These are phyloP conservation scores for Cercospora sojina DNA, from an alignment of 2,329 filamentous ascomycete genomes.

Conservation along the genomic window DNA sequence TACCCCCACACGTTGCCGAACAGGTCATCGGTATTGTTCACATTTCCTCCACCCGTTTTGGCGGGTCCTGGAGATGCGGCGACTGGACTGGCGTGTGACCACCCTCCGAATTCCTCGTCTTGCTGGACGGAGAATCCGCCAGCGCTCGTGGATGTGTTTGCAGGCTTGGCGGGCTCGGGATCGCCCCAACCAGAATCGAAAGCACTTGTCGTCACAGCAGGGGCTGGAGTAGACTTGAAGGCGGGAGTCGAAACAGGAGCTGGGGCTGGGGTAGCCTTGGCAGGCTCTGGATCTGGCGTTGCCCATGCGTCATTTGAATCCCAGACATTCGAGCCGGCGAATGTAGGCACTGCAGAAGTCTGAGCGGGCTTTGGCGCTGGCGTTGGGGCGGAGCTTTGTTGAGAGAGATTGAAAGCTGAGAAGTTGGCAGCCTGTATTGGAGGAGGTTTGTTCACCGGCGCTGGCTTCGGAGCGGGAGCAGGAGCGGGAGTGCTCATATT, in stretches of 20 bases:
- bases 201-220: slow-evolving; percentile 24
- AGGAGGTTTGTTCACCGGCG: slow-evolving; percentile 38
- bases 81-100: slow-evolving; percentile 68
- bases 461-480: slow-evolving; percentile 40
- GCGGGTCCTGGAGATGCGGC: slow-evolving; percentile 45
- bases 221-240: slow-evolving; percentile 37
- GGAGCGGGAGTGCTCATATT: slow-evolving; percentile 58
- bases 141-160: slow-evolving; percentile 25
- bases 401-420: slow-evolving; percentile 76
- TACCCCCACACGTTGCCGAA: slow-evolving; percentile 96
- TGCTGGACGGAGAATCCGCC: slow-evolving; percentile 61
- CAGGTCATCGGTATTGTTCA: slow-evolving; percentile 67
- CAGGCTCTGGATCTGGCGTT: slow-evolving; percentile 54
- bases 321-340: slow-evolving; percentile 62
- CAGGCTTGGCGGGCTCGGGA: slow-evolving; percentile 58
- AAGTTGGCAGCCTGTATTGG: slow-evolving; percentile 32
- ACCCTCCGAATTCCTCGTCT: slow-evolving; percentile 95
- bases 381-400: slow-evolving; percentile 44
- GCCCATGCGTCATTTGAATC: slow-evolving; percentile 80
- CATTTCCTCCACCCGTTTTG: slow-evolving; percentile 54
- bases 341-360: slow-evolving; percentile 23
- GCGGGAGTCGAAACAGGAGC: slow-evolving; percentile 44
- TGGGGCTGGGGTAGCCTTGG: slow-evolving; percentile 39
- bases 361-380: slow-evolving; percentile 36
- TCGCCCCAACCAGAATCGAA: slow-evolving; percentile 62